Percentiles rank a stretch among this genome's conserved stretches.
phyloP scores from a whole-genome alignment of 2,329 filamentous ascomycete genomes.

The Stachybotrys chartarum region DNA sequence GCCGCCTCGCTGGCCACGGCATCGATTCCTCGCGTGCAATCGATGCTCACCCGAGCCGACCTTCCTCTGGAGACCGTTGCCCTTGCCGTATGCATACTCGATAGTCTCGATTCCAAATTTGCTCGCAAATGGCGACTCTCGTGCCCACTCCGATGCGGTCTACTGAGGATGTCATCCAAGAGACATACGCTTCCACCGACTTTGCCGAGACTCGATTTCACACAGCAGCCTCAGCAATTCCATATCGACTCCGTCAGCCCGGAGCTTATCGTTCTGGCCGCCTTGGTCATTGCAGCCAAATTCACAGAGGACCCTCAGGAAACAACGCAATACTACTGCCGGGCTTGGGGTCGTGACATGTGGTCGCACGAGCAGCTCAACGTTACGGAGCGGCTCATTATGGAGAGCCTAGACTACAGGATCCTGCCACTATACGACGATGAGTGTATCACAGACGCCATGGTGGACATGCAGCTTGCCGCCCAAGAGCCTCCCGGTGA shows the following conservation, averaged over 20 bases:
- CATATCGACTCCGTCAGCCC: constrained; percentile 56
- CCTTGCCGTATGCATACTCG: constrained; percentile 59
- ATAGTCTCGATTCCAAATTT: constrained; percentile 56
- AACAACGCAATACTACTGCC: constrained; percentile 44
- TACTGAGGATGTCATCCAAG: constrained; percentile 24
- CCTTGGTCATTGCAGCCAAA: constrained; percentile 58
- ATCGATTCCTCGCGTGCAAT: constrained; percentile 52
- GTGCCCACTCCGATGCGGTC: constrained; percentile 39
- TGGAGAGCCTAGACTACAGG: constrained; percentile 57
- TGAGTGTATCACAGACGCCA: constrained; percentile 49
- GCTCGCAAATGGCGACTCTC: constrained; percentile 54
- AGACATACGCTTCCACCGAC: constrained; percentile 41
- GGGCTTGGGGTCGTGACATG: constrained; percentile 43
- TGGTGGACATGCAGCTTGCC: constrained; percentile 58
- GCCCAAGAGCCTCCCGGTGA: constrained; percentile 24
- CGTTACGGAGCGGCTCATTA: constrained; percentile 54
- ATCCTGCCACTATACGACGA: constrained; percentile 54
- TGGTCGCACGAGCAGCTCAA: constrained; percentile 59
- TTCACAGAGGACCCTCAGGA: constrained; percentile 55
- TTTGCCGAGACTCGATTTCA: constrained; percentile 15
- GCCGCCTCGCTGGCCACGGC: constrained; percentile 53
- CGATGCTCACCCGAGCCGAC: constrained; percentile 49
- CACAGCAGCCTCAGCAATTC: constrained; percentile 24
- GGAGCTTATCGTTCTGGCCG: constrained; percentile 56
- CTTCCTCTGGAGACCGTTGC: constrained; percentile 56